Evolutionary conservation across 352 stramenopile genomes (phyloP), one percentile per base, ranked within the genome.

Genomic region (Phytophthora uliginosa): DNA sequence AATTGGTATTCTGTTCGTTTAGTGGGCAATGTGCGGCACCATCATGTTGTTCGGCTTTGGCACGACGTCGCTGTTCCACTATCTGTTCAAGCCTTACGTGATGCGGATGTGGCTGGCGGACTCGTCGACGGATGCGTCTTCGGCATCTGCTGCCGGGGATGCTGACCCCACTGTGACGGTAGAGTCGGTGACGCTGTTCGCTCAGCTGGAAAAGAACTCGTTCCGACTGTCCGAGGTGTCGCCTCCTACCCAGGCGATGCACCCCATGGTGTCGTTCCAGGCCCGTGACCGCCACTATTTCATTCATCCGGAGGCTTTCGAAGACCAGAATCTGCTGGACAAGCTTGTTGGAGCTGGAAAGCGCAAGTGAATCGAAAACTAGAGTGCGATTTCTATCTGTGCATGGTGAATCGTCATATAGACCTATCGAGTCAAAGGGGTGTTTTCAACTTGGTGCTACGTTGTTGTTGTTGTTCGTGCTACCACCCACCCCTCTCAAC

Each of bases 21-120:
- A 82, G 85, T 96, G 89, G 89, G 89, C 89, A 55, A 96, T 96
- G 89, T 96, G 89, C 72, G 85, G 89, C 52, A 96, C 89, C 48
- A 88, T 96, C 65, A 95, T 96, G 89, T 71, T 95, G 70, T 97
- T 97, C 61, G 90, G 90, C 8, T 58, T 95, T 1, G 88, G 88
- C 62, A 94, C 88, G 47, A 96, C 90, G 33, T 90, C 88, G 63
- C 75, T 95, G 24, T 96, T 94, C 74, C 90, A 95, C 73, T 77
- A 89, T 55, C 76, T 96, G 48, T 96, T 96, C 77, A 91, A 95
- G 83, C 90, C 90, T 40, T 96, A 95, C 63, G 86, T 94, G 47
- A 84, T 95, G 60, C 82, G 78, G 58, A 95, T 96, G 88, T 96
- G 90, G 90, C 40, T 92, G 24, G 26, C 68, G 45, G 60, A 62